Conservation (phyloP, 495 filamentous ascomycete genomes). For the Aspergillus sclerotiicarbonarius region DNA sequence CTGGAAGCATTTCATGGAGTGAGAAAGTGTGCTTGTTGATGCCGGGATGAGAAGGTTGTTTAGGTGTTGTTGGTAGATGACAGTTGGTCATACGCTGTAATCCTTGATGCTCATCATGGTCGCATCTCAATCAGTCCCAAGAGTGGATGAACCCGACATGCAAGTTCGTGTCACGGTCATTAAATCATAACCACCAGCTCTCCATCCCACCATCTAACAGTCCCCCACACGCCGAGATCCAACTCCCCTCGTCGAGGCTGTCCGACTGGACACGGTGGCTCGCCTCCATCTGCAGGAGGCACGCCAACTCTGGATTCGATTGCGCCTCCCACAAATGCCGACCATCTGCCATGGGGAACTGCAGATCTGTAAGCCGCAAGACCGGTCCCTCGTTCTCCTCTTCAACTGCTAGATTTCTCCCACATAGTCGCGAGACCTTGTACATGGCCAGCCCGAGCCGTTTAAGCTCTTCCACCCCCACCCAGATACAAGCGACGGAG, state of each 20-base stretch:
- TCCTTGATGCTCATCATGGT: too few relatives aligned
- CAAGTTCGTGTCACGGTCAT: too few relatives aligned
- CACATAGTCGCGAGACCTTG: slow-evolving; percentile 10
- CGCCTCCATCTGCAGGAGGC: background rate
- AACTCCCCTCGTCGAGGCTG: slow-evolving; percentile 1
- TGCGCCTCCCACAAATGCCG: slow-evolving; percentile 9
- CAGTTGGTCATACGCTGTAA: too few relatives aligned
- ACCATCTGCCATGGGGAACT: slow-evolving; percentile 8
- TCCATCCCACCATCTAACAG: background rate
- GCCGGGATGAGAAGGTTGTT: too few relatives aligned
- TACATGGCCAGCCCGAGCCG: slow-evolving; percentile 13
- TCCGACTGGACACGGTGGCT: background rate
- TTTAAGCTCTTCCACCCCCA: slow-evolving; percentile 18
- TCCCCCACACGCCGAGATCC: background rate
- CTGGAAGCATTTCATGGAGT: too few relatives aligned
- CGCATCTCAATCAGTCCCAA: too few relatives aligned
- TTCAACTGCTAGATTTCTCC: background rate
- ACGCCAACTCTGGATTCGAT: slow-evolving; percentile 12
- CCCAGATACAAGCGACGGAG: slow-evolving; percentile 17
- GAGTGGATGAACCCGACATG: too few relatives aligned
- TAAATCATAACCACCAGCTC: background rate
- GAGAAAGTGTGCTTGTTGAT: background rate
- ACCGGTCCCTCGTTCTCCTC: background rate
- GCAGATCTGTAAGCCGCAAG: slow-evolving; percentile 6
- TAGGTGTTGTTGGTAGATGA: too few relatives aligned